Evolutionary conservation across 83 land plant species (phyloP), one percentile per base, ranked within the genome.

Genomic region (Diphasiastrum complanatum): DNA sequence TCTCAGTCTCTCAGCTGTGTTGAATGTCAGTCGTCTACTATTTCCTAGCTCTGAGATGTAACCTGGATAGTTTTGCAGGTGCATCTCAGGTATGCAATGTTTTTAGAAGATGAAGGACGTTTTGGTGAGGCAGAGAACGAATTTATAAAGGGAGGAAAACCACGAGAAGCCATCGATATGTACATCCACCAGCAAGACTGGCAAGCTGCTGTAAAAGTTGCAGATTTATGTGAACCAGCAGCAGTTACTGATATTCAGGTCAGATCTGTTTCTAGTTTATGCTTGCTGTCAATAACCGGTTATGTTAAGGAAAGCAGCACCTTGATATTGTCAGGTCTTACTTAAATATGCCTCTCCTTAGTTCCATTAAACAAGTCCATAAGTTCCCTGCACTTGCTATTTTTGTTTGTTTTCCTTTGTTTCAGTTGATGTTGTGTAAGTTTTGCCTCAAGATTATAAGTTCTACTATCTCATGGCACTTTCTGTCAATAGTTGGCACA

Each of bases 101-200:
- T 62, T 50, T 57, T 75, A 2, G 68, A 75, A 67, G 67, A 71
- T 63, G 67, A 75, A 47, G 78, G 78, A 24, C 74, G 62, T 8
- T 63, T 63, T 57, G 27, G 58, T 3, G 78, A 75, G n/a, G 67
- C 78, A 26, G 78, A 75, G 52, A 74, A 75, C 10, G 49, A 45
- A 6, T 75, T 69, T 57, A 56, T 75, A 22, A 75, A 69, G 45
- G 78, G 48, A 24, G 78, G 78, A 48, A 75, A 68, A 51, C 68
- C 78, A 22, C 47, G 67, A 25, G 74, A 75, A 32, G 78, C 78
- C 30, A 75, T 75, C 26, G 74, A 75, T 22, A 75, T 75, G 78
- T 75, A 75, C 56, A 49, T 69, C 16, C 62, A 62, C n/a, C 67
- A 69, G 33, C 61, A 64, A 22, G 78, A 75, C 29, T 75, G 74